Evolutionary conservation across 768 basidiomycete species (phyloP), one percentile per base, ranked within the genome.

Genomic region (Glaciozyma antarctica): DNA sequence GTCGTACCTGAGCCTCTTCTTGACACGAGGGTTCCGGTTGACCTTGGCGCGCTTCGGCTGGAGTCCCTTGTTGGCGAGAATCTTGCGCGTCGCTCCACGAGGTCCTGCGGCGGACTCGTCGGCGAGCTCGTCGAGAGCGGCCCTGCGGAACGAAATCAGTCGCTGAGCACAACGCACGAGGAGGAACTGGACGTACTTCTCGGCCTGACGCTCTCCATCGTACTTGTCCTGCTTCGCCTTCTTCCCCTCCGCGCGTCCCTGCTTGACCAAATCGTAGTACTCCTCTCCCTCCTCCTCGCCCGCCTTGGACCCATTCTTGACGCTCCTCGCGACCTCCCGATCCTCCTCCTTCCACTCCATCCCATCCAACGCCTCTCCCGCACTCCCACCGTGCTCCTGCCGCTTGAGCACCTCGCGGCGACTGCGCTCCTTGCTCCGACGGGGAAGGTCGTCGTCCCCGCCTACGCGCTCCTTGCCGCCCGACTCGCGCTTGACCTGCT

Each of bases 361-460:
- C 19, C 71, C 77, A 58, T 79, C 78, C 43, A 78, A 67, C 32
- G 73, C 75, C 61, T 56, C 54, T 64, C 70, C 38, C 34, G 28
- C 21, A 57, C 60, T 22, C 60, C 66, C 62, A 15, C 68, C 64
- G 47, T 71, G 65, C 52, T 79, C 80, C 70, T 72, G 73, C 57
- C 32, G 66, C 63, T 78, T 52, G 78, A 62, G 70, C 75, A 70
- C 73, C 58, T 69, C 73, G 54, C 79, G 78, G 51, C 75, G 78
- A 56, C 80, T 80, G 22, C 79, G 79, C 75, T 85, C 85, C 74
- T 81, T 82, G 58, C 80, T 81, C 59, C 85, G 82, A 73, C 93
- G 90, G 22, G 95, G 95, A 55, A 98, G 81, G 74, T 99, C 95
- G 73, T 97, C 94, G 75, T 99, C 95, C 22, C 95, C 95, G 38